These are phyloP conservation scores for Moesziomyces sp. DNA, from an alignment of 1,284 basidiomycete genomes.

Conservation along the genomic window DNA sequence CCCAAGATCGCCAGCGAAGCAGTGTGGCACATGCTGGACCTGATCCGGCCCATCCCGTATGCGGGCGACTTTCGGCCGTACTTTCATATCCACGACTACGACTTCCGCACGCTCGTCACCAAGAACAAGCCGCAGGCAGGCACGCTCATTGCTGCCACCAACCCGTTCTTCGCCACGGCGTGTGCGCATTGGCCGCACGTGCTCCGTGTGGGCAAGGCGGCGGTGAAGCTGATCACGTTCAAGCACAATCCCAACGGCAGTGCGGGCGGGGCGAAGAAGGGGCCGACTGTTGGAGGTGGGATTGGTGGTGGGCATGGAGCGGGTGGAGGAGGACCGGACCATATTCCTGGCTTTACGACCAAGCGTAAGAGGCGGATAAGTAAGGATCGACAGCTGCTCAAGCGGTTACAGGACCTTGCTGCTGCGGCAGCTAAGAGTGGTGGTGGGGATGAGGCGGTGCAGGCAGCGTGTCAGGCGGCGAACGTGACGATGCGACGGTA, in stretches of 20 bases:
- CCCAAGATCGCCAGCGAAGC: conserved; percentile 84
- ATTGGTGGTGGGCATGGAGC: conserved; percentile 74
- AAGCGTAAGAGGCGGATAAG: conserved; percentile 85
- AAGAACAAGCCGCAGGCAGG: conserved; percentile 85
- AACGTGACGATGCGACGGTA: conserved; percentile 79
- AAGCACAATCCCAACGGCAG: conserved; percentile 23
- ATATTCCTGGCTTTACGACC: conserved; percentile 71
- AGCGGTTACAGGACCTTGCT: conserved; percentile 72
- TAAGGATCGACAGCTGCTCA: conserved; percentile 80
- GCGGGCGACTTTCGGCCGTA: conserved; percentile 90
- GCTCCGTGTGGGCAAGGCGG: conserved; percentile 72
- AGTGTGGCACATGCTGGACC: conserved; percentile 75
- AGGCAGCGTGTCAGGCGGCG: conserved; percentile 21
- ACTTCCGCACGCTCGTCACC: conserved; percentile 81
- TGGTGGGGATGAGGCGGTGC: conserved; percentile 50
- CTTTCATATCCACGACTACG: conserved; percentile 93
- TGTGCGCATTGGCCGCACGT: conserved; percentile 94
- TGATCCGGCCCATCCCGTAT: conserved; percentile 86
- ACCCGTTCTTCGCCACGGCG: conserved; percentile 88
- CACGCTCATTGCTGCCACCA: conserved; percentile 88
- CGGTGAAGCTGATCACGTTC: conserved; percentile 43
- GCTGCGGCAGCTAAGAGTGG: conserved; percentile 24
- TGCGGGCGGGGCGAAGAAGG: conserved; percentile 12
- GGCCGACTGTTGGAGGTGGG: conserved; percentile 22
- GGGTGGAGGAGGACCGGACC: conserved; percentile 57